phyloP scores from a whole-genome alignment of 1,284 basidiomycete genomes.

The Neotropicomus parvogracilis region DNA sequence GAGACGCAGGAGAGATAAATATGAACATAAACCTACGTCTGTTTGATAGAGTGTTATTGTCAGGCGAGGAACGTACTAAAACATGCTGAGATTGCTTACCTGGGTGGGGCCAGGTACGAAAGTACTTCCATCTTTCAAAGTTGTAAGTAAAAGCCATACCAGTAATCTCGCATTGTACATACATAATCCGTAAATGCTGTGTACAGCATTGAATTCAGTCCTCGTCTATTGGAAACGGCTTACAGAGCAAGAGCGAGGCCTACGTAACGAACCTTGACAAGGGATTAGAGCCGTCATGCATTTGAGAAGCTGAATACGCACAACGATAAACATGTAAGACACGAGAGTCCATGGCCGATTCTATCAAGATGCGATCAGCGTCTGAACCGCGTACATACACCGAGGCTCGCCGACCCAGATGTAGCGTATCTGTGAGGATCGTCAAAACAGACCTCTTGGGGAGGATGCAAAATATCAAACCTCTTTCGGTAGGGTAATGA shows the following conservation, averaged over 20 bases:
- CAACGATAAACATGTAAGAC: slow-evolving; percentile 17
- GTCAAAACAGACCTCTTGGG: background rate
- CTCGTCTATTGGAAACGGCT: background rate
- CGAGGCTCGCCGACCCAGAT: slow-evolving; percentile 19
- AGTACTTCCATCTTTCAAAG: slow-evolving; percentile 12
- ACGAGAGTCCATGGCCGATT: slow-evolving; percentile 21
- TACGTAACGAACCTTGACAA: slow-evolving; percentile 20
- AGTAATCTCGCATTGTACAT: background rate
- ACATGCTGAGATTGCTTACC: slow-evolving; percentile 1
- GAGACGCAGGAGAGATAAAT: background rate
- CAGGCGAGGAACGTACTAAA: background rate
- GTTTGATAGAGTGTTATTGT: background rate
- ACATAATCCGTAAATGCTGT: slow-evolving; percentile 16
- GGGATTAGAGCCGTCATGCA: background rate
- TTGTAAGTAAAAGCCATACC: background rate
- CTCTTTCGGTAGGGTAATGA: slow-evolving; percentile 19
- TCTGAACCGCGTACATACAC: background rate
- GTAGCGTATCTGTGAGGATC: slow-evolving; percentile 10
- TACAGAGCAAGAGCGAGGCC: slow-evolving; percentile 15
- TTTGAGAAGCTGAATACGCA: slow-evolving; percentile 4
- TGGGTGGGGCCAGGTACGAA: slow-evolving; percentile 20
- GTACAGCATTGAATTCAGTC: background rate
- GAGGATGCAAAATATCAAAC: background rate
- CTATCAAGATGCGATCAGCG: slow-evolving; percentile 12
- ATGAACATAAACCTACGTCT: slow-evolving; percentile 14